A percentile compares a stretch with the other conserved stretches of the same genome.
These are phyloP conservation scores for Fomitiporia mediterranea DNA, from an alignment of 1,284 basidiomycete genomes.

Conservation along the genomic window DNA sequence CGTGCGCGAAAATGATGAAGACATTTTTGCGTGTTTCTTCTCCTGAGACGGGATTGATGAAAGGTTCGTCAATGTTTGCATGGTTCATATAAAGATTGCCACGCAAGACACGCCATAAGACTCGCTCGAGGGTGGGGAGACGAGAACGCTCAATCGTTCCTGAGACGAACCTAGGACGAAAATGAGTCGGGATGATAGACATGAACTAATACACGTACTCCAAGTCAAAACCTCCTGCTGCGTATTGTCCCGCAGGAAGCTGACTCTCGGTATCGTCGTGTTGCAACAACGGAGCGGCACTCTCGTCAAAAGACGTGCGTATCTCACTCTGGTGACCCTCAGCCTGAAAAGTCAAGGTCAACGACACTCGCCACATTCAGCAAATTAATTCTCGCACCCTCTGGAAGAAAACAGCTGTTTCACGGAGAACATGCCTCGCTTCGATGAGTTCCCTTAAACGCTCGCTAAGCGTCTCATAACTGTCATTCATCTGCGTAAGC, in stretches of 20 bases:
- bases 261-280: slow-evolving; percentile 83
- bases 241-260: slow-evolving; percentile 48
- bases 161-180: slow-evolving; percentile 79
- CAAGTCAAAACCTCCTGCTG: slow-evolving; percentile 60
- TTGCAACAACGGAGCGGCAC: slow-evolving; percentile 85
- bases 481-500: slow-evolving; percentile 89
- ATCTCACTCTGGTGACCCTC: slow-evolving; percentile 77
- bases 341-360: slow-evolving; percentile 46
- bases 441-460: slow-evolving; percentile 88
- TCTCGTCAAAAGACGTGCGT: slow-evolving; percentile 89
- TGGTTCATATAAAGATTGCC: slow-evolving; percentile 99
- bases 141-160: slow-evolving; percentile 94
- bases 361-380: slow-evolving; percentile 5
- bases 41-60: slow-evolving; percentile 81
- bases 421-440: slow-evolving; percentile 87
- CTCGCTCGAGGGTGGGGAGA: slow-evolving; percentile 93
- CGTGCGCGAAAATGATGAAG: slow-evolving; percentile 99
- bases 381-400: slow-evolving; percentile 47
- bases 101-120: slow-evolving; percentile 96
- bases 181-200: slow-evolving; percentile 6
- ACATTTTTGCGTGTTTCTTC: slow-evolving; percentile 93
- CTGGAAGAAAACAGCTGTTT: slow-evolving; percentile 97
- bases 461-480: slow-evolving; percentile 86
- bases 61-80: slow-evolving; percentile 91
- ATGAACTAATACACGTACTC: slow-evolving; percentile 50